phyloP scores from a whole-genome alignment of 2,329 filamentous ascomycete genomes.

The Aspergillus costaricaensis region DNA sequence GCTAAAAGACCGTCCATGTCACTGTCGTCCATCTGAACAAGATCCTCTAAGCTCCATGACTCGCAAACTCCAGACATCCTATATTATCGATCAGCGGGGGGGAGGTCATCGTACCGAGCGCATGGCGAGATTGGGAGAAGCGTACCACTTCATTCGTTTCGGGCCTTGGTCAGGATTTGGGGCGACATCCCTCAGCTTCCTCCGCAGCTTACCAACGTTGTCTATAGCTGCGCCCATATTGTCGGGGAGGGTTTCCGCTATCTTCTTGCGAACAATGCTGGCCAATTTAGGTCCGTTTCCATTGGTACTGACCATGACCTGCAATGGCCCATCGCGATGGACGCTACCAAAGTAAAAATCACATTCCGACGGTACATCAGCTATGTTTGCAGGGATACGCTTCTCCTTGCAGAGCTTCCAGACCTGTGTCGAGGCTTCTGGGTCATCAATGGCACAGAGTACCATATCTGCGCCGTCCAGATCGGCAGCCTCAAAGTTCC shows the following conservation, averaged over 20 bases:
- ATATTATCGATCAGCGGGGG: neutral
- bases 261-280: conserved; percentile 78
- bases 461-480: conserved; percentile 84
- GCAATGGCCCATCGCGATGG: conserved; percentile 89
- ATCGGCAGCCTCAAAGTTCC: conserved; percentile 82
- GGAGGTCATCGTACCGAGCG: neutral
- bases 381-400: conserved; percentile 88
- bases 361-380: conserved; percentile 93
- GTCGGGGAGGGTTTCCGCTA: conserved; percentile 72
- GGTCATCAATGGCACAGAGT: conserved; percentile 89
- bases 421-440: conserved; percentile 82
- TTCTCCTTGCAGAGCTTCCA: conserved; percentile 91
- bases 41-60: conserved; percentile 77
- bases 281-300: conserved; percentile 92
- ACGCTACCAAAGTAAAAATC: conserved; percentile 99
- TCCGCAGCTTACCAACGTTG: conserved; percentile 76
- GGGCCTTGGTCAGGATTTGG: conserved; percentile 72
- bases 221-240: conserved; percentile 85
- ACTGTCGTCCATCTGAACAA: conserved; percentile 77
- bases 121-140: neutral
- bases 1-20: conserved; percentile 81
- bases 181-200: conserved; percentile 75
- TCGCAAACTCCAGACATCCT: conserved; percentile 95
- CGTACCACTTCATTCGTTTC: conserved; percentile 86
- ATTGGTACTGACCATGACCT: conserved; percentile 99